Evolutionary conservation across 1,139 yeast genomes (phyloP).

Genomic region (Pichia sp.): DNA sequence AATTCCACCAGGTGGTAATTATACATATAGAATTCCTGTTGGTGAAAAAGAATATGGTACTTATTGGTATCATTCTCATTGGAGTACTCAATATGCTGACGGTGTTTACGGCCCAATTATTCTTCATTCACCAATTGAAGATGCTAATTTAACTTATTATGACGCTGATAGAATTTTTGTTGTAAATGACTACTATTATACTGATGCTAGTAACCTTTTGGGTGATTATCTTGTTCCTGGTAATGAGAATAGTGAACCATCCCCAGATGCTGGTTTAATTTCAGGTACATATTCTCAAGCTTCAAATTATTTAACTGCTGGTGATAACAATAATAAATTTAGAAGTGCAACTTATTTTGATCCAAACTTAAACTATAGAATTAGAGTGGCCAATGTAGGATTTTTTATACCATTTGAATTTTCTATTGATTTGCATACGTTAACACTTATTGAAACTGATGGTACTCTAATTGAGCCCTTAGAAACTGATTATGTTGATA

Average conservation of each 20-base stretch:
- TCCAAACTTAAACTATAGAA: constrained; percentile 29
- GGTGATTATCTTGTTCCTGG: constrained; percentile 15
- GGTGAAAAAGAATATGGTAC: constrained; percentile 38
- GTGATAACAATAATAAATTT: constrained; percentile 25
- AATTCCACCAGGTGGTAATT: constrained; percentile 33
- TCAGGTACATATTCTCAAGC: constrained; percentile 19
- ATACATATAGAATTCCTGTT: constrained; percentile 36
- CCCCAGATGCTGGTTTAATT: constrained; percentile 22
- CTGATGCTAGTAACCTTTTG: constrained; percentile 12
- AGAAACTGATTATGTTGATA: constrained; percentile 42
- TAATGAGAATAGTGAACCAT: constrained; percentile 31
- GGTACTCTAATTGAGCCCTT: constrained; percentile 50
- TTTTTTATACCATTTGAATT: constrained; percentile 41
- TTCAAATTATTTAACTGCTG: constrained; percentile 11
- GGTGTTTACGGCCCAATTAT: constrained; percentile 40
- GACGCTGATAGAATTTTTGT: constrained; percentile 19
- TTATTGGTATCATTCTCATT: constrained; percentile 49
- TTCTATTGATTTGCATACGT: constrained; percentile 37
- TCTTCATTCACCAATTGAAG: constrained; percentile 21
- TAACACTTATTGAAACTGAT: constrained; percentile 58
- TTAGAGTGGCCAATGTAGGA: constrained; percentile 38
- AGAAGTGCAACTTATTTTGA: constrained; percentile 19
- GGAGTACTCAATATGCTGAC: constrained; percentile 43
- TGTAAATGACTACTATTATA: constrained; percentile 20
- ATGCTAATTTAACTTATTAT: constrained; percentile 28